Percentiles rank a stretch among this genome's conserved stretches.
phyloP scores from a whole-genome alignment of 2,329 filamentous ascomycete species.

The Oidium heveae region DNA sequence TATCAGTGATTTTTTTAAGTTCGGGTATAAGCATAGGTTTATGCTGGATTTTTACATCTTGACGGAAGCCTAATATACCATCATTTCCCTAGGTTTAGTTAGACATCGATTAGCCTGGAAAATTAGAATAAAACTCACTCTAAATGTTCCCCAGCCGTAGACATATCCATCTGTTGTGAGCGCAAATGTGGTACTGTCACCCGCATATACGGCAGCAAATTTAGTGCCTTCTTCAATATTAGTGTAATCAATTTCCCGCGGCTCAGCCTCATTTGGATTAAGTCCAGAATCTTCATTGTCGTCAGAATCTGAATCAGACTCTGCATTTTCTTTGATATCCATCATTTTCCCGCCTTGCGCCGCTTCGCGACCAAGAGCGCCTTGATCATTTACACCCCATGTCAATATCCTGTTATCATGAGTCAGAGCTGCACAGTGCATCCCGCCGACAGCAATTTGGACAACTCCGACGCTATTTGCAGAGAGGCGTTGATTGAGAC shows the following conservation, averaged over 20 bases:
- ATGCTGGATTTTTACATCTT: conserved; percentile 8
- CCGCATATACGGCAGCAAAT: conserved; percentile 42
- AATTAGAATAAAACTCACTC: conserved; percentile 20
- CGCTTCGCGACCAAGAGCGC: conserved; percentile 53
- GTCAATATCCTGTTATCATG: conserved; percentile 60
- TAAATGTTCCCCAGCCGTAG: conserved; percentile 68
- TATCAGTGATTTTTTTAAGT: conserved; percentile 26
- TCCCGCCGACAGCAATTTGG: conserved; percentile 52
- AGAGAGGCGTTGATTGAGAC: conserved; percentile 35
- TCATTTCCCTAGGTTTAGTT: conserved; percentile 26
- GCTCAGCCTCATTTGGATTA: conserved; percentile 49
- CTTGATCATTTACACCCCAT: conserved; percentile 75
- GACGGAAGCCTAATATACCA: conserved; percentile 30
- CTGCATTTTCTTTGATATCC: conserved; percentile 27
- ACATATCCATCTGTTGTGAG: conserved; percentile 51
- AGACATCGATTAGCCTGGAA: too few species aligned
- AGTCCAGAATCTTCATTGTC: conserved; percentile 27
- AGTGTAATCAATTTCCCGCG: conserved; percentile 30
- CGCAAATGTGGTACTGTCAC: conserved; percentile 51
- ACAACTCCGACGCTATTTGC: conserved; percentile 38
- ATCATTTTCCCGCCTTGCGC: conserved; percentile 37
- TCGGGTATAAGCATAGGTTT: conserved; percentile 27
- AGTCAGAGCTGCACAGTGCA: conserved; percentile 58
- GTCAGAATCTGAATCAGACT: conserved; percentile 19
- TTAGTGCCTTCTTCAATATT: conserved; percentile 33